Base-by-base conservation (phyloP, 371 early-diverging fungal genomes). In the Mortierella sp. region DNA sequence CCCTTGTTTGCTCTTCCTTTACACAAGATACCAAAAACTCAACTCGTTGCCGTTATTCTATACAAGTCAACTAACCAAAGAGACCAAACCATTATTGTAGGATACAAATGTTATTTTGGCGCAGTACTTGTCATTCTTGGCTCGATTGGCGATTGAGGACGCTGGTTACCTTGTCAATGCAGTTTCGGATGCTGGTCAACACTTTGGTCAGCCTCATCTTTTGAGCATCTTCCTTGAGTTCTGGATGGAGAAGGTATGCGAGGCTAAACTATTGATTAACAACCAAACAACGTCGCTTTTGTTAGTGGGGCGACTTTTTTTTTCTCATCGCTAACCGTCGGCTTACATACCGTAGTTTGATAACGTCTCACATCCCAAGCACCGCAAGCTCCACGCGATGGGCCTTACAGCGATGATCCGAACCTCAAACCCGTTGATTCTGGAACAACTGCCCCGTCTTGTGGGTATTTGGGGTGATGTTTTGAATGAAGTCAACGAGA, bases 351-450 rank as follows among this genome's bases (percentile, higher is more conserved):
- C 37, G 30, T 70, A 93, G 92, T 92, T 91, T 83, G 95, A 95
- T 68, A 89, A 88, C 55, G 84, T 93, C 37, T 89, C 91, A 1
- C 92, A 94, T 64, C 84, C 90, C 30, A 89, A 90, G 66, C 85
- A 89, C 60, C 84, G 93, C 30, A 93, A 93, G 73, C 81, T 95
- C 58, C 86, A 87, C 46, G 91, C 92, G 7, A 84, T 95, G 82
- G 93, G 88, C 0, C 83, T 90, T 61, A 88, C 90, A 9, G 84
- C 83, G 44, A 80, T 94, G 57, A 82, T 92, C 12, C 68, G 85
- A 12, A 90, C 91, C 4, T 82, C 83, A 0, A 73, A 90, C 58
- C 81, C 86, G 1, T 47, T 75, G 0, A 80, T 91, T 4, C 55
- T 89, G 14, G 67, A 77, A 9, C 68, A 81, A 21, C 62, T 92